These are phyloP conservation scores for Russula abietina DNA, from an alignment of 768 basidiomycete species.

Conservation along the genomic window DNA sequence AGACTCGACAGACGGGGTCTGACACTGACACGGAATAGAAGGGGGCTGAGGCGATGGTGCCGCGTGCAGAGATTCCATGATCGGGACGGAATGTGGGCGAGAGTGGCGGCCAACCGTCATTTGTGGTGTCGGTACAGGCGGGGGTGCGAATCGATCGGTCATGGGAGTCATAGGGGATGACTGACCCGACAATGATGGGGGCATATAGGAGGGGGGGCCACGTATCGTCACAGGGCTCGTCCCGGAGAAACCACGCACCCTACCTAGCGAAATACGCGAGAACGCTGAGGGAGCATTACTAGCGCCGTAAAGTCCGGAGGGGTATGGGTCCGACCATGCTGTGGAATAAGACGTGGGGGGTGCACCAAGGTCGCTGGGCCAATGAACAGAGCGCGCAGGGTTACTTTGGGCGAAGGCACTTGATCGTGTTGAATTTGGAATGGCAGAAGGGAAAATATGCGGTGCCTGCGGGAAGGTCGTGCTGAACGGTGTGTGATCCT, in stretches of 20 bases:
- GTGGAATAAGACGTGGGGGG: not conserved
- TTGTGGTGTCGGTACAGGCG: not conserved
- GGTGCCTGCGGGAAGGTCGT: constrained; percentile 16
- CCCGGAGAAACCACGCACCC: not conserved
- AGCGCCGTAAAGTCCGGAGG: not conserved
- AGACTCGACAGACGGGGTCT: constrained; percentile 4
- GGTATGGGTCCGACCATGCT: constrained; percentile 1
- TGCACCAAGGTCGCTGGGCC: constrained; percentile 13
- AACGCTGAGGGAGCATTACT: not conserved
- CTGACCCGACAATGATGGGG: not conserved
- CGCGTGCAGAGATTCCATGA: not conserved
- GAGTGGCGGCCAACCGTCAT: not conserved
- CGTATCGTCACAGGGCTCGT: not conserved
- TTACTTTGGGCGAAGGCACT: constrained; percentile 14
- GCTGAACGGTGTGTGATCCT: constrained; percentile 12
- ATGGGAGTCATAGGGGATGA: not conserved
- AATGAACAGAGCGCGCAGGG: constrained; percentile 17
- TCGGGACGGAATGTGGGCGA: not conserved
- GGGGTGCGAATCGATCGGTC: not conserved
- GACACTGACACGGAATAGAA: not conserved
- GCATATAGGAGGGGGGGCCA: not conserved
- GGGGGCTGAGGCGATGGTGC: not conserved
- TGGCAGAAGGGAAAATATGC: constrained; percentile 11
- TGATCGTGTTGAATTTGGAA: constrained; percentile 16
- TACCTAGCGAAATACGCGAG: constrained; percentile 8